Conservation (phyloP, 768 basidiomycete genomes). For the Boletus tylopilopsis region DNA sequence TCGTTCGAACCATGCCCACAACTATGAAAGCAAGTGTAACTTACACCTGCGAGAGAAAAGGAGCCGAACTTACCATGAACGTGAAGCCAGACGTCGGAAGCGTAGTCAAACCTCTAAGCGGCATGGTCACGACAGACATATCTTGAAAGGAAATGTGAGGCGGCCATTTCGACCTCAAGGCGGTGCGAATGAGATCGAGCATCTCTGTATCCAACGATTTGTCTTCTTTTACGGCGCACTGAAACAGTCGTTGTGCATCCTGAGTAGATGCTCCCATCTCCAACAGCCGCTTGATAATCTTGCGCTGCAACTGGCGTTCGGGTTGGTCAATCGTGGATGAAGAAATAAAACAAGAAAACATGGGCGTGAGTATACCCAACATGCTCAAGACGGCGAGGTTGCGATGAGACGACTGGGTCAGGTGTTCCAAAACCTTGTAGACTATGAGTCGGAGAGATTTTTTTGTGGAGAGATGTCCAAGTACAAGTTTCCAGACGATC, state of each 20-base stretch:
- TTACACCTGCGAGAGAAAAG: background rate
- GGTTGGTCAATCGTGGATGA: slow-evolving; percentile 20
- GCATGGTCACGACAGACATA: slow-evolving; percentile 46
- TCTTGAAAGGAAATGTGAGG: slow-evolving; percentile 71
- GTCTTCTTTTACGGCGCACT: slow-evolving; percentile 46
- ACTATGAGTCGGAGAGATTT: slow-evolving; percentile 46
- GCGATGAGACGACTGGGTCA: slow-evolving; percentile 58
- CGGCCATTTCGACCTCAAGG: slow-evolving; percentile 75
- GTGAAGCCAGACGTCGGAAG: slow-evolving; percentile 65
- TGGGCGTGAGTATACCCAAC: slow-evolving; percentile 49
- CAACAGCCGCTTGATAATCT: slow-evolving; percentile 61
- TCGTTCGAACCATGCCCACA: slow-evolving; percentile 48
- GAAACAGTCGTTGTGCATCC: slow-evolving; percentile 64
- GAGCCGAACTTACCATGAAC: slow-evolving; percentile 50
- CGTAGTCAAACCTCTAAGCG: slow-evolving; percentile 45
- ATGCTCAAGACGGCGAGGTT: slow-evolving; percentile 68
- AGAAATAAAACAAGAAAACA: slow-evolving; percentile 36
- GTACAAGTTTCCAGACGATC: slow-evolving; percentile 53
- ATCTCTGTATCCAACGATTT: slow-evolving; percentile 58
- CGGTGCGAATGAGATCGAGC: slow-evolving; percentile 64
- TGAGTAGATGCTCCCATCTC: slow-evolving; percentile 70
- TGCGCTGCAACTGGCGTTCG: slow-evolving; percentile 56
- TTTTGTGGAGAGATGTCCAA: slow-evolving; percentile 34
- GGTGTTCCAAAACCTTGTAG: slow-evolving; percentile 59
- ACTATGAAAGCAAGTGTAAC: slow-evolving; percentile 23